Evolutionary conservation across 2,329 filamentous ascomycete species (phyloP).

Genomic region (Fusarium domesticum): DNA sequence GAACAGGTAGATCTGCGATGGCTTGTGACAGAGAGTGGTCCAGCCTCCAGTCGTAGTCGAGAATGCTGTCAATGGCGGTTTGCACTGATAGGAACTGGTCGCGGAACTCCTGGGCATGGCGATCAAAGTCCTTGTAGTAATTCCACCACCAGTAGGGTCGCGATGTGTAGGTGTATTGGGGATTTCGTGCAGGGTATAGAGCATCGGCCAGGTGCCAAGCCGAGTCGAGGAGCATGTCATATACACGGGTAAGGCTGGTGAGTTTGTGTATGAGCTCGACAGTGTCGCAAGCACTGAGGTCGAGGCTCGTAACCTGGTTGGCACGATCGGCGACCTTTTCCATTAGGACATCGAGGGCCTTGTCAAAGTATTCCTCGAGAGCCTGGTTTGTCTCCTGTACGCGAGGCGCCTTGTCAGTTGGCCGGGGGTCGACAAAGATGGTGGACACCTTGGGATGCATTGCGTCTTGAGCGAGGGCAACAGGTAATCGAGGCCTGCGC

Average conservation of each 20-base stretch:
- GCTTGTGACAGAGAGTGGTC: constrained; percentile 35
- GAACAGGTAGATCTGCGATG: constrained; percentile 34
- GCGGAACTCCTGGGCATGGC: constrained; percentile 27
- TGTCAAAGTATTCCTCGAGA: constrained; percentile 34
- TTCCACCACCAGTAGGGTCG: constrained; percentile 43
- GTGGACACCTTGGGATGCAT: constrained; percentile 32
- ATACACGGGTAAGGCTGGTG: constrained; percentile 22
- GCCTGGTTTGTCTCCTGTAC: constrained; percentile 25
- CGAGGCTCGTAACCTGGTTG: constrained; percentile 8
- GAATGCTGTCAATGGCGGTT: constrained; percentile 27
- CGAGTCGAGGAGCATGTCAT: constrained; percentile 39
- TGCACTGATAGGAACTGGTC: constrained; percentile 30
- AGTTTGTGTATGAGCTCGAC: constrained; percentile 19
- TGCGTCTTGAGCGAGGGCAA: constrained; percentile 33
- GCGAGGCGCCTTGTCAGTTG: constrained; percentile 21
- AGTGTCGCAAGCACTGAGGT: constrained; percentile 4
- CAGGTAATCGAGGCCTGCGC: constrained; percentile 30
- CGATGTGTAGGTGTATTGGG: constrained; percentile 34
- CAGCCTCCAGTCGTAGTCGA: constrained; percentile 32
- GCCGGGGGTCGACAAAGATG: constrained; percentile 26
- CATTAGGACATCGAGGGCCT: constrained; percentile 22
- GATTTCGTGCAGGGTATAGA: constrained; percentile 34
- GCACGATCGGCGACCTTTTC: constrained; percentile 18
- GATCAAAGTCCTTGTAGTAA: constrained; percentile 36
- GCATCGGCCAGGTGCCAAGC: constrained; percentile 37